Conservation (phyloP, 2,329 filamentous ascomycete species). For the Sclerotinia glacialis region DNA sequence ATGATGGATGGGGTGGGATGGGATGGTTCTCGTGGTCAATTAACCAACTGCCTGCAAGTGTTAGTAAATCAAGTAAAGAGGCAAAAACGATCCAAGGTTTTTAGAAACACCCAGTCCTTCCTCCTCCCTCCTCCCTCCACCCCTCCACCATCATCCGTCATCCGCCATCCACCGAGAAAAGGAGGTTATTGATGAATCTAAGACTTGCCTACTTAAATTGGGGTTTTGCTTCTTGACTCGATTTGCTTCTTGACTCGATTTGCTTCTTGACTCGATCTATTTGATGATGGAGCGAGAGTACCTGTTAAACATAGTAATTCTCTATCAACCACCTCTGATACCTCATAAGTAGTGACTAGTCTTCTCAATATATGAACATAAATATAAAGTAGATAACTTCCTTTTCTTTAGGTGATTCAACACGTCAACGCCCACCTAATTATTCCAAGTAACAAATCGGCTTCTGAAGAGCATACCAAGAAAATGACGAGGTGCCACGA, state of each 20-base stretch:
- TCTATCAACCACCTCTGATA: neutral
- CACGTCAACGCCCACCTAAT: neutral
- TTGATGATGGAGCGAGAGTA: neutral
- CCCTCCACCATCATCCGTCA: neutral
- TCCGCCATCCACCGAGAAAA: neutral
- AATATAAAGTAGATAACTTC: neutral
- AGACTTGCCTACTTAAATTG: slow-evolving; percentile 1
- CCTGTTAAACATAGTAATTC: neutral
- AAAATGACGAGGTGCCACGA: slow-evolving; percentile 1
- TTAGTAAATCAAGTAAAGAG: neutral
- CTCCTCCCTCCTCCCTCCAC: neutral
- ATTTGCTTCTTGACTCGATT: no score
- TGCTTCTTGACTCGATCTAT: neutral
- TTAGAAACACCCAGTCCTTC: neutral
- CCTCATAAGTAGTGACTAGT: neutral
- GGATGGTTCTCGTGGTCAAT: neutral
- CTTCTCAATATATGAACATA: neutral
- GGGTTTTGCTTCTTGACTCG: no score
- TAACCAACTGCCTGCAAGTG: neutral
- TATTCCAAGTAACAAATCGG: neutral
- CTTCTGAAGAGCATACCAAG: neutral
- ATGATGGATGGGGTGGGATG: no score
- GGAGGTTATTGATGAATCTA: slow-evolving; percentile 9
- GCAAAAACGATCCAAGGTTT: neutral
- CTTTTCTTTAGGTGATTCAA: no score